Conservation (phyloP, 345 rosid genomes). For the Conringia planisiliqua region DNA sequence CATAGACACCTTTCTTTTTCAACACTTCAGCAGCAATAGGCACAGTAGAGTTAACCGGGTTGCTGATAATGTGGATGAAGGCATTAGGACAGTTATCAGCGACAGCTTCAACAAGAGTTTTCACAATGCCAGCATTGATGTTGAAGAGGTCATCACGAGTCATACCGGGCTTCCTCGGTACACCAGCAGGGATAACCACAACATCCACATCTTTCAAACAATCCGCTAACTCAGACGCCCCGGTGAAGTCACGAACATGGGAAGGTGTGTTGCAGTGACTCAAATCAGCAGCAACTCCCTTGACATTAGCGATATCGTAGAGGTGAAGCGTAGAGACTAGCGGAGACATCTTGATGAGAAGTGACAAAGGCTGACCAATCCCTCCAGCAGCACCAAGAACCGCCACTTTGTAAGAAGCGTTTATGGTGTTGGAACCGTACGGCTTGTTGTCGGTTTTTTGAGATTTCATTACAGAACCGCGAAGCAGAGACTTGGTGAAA, state of each 20-base stretch:
- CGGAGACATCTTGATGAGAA: constrained; percentile 92
- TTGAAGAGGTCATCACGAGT: constrained; percentile 94
- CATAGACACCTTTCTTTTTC: constrained; percentile 81
- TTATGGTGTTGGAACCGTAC: constrained; percentile 47
- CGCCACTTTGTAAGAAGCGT: constrained; percentile 84
- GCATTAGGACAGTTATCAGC: constrained; percentile 92
- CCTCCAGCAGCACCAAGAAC: constrained; percentile 95
- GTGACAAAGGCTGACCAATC: constrained; percentile 85
- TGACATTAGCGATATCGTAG: constrained; percentile 87
- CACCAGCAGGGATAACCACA: constrained; percentile 93
- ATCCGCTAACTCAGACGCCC: constrained; percentile 63
- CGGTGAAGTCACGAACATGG: constrained; percentile 80
- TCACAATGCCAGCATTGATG: constrained; percentile 87
- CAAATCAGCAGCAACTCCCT: constrained; percentile 92
- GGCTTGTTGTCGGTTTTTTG: constrained; percentile 35
- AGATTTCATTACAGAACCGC: constrained; percentile 38
- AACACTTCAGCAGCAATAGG: constrained; percentile 90
- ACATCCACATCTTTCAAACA: constrained; percentile 74
- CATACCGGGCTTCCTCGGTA: constrained; percentile 95
- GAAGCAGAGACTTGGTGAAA: constrained; percentile 46
- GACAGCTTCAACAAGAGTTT: constrained; percentile 70
- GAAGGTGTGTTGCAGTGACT: constrained; percentile 97
- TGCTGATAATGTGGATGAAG: constrained; percentile 87
- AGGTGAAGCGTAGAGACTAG: constrained; percentile 75
- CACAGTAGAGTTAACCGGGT: constrained; percentile 89